Evolutionary conservation across 257 asterid species (phyloP), one percentile per base, ranked within the genome.

Genomic region (Anisodus tanguticus): DNA sequence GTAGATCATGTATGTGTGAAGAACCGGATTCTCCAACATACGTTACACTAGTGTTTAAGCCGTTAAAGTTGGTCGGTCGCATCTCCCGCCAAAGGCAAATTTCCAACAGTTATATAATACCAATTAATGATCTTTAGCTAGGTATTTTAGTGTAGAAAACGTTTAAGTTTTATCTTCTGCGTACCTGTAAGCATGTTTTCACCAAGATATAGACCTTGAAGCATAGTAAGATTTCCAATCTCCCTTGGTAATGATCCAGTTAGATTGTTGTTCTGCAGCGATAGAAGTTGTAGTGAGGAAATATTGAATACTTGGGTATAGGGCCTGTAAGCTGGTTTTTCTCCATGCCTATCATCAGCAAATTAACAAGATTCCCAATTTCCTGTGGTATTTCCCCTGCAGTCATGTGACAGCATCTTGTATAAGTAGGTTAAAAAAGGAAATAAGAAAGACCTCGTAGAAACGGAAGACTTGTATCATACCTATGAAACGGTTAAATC

Each of bases 191-290:
- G 54, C 78, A 2, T 69, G 54, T 69, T 69, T 41, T 17, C 0
- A 69, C 78, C 78, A 69, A 85, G 83, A 66, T 76, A 47, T 54
- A 87, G 45, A 16, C 59, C 83, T 13, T 57, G 79, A 19, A 89
- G 84, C 83, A 68, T 83, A 60, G 88, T 87, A 17, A 85, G 60
- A 49, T 89, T 87, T 3, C 88, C 87, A 47, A 89, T 72, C 31
- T 67, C 84, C 37, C 66, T 87, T 43, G 86, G 84, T 68, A 87
- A 59, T 4, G 31, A 3, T 78, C 87, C 86, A 4, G n/a, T 67
- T 79, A 89, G 53, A 31, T 60, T 81, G 82, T 86, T 89, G 16
- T 8, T 64, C 58, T 84, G 31, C 6, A 88, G 78, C 3, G 79
- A 37, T 12, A 89, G 76, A 26, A 64, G 55, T 81, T 26, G 78